These are phyloP conservation scores for Wickerhamiella galacta DNA, from an alignment of 805 yeast species.

Conservation along the genomic window DNA sequence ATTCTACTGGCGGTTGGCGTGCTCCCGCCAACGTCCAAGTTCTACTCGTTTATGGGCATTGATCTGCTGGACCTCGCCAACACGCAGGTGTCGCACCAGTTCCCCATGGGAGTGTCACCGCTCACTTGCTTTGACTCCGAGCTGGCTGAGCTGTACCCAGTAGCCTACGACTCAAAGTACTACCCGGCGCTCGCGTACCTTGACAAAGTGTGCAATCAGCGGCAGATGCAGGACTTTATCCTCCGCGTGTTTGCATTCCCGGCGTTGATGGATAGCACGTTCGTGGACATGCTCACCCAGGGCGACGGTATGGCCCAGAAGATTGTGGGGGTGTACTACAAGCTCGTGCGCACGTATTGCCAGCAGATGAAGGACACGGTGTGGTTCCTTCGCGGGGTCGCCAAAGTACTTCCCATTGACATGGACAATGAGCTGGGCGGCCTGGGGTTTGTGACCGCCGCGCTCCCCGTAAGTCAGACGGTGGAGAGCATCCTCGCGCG, in stretches of 20 bases:
- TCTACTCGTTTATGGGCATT: constrained; percentile 58
- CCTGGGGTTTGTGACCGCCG: constrained; percentile 27
- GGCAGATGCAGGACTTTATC: constrained; percentile 72
- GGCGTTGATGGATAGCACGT: constrained; percentile 69
- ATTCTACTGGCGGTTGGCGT: constrained; percentile 96
- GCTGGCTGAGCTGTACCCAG: constrained; percentile 73
- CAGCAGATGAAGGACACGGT: constrained; percentile 76
- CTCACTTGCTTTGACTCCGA: constrained; percentile 64
- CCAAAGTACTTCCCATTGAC: constrained; percentile 76
- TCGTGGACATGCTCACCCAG: constrained; percentile 58
- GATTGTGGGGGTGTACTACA: constrained; percentile 78
- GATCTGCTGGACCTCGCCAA: constrained; percentile 84
- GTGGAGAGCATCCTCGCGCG: constrained; percentile 15
- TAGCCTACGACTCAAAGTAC: constrained; percentile 68
- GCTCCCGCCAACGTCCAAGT: constrained; percentile 47
- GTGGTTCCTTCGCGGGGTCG: constrained; percentile 88
- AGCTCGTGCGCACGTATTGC: constrained; percentile 62
- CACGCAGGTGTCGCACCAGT: constrained; percentile 17
- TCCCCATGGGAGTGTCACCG: constrained; percentile 14
- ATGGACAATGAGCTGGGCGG: constrained; percentile 74
- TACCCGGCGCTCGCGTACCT: constrained; percentile 72
- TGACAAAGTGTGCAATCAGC: constrained; percentile 61
- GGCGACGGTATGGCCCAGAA: constrained; percentile 83
- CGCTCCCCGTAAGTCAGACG: constrained; percentile 19
- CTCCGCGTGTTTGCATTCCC: constrained; percentile 84